These are phyloP conservation scores for Diplodia corticola DNA, from an alignment of 2,329 filamentous ascomycete species.

Conservation along the genomic window DNA sequence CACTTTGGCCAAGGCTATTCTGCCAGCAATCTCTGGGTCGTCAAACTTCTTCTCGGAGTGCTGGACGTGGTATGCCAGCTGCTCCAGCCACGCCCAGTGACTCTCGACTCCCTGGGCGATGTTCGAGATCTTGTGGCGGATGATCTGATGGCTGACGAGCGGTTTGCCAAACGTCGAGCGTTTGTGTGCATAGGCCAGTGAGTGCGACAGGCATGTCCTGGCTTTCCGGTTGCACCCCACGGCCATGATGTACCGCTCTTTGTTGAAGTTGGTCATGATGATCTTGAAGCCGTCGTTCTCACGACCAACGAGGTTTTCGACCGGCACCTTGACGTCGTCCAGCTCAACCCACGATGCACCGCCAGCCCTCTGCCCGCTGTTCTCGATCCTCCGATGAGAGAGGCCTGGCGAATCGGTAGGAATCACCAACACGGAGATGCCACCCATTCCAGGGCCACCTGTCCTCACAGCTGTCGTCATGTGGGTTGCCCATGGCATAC, in stretches of 20 bases:
- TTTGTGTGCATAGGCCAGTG: slow-evolving; percentile 53
- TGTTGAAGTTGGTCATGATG: slow-evolving; percentile 57
- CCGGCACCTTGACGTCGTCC: slow-evolving; percentile 57
- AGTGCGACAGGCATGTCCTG: slow-evolving; percentile 56
- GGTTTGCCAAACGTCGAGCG: slow-evolving; percentile 61
- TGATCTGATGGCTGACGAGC: slow-evolving; percentile 60
- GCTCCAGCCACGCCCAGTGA: slow-evolving; percentile 63
- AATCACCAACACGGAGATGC: slow-evolving; percentile 61
- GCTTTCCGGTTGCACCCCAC: slow-evolving; percentile 59
- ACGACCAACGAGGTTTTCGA: slow-evolving; percentile 54
- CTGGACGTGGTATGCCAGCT: slow-evolving; percentile 58
- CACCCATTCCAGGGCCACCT: slow-evolving; percentile 53
- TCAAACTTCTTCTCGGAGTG: slow-evolving; percentile 44
- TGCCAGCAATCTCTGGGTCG: slow-evolving; percentile 41
- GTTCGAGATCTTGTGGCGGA: slow-evolving; percentile 60
- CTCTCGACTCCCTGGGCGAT: slow-evolving; percentile 62
- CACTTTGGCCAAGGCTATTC: slow-evolving; percentile 49
- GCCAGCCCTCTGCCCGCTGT: slow-evolving; percentile 67
- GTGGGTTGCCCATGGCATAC: slow-evolving; percentile 60
- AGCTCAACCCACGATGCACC: slow-evolving; percentile 60
- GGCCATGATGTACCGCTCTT: slow-evolving; percentile 60
- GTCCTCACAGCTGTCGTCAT: slow-evolving; percentile 64
- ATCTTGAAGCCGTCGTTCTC: slow-evolving; percentile 59
- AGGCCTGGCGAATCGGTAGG: slow-evolving; percentile 54
- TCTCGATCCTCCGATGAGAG: slow-evolving; percentile 57